phyloP scores from a whole-genome alignment of 139 green algal species.

The Coelastrella sp. region DNA sequence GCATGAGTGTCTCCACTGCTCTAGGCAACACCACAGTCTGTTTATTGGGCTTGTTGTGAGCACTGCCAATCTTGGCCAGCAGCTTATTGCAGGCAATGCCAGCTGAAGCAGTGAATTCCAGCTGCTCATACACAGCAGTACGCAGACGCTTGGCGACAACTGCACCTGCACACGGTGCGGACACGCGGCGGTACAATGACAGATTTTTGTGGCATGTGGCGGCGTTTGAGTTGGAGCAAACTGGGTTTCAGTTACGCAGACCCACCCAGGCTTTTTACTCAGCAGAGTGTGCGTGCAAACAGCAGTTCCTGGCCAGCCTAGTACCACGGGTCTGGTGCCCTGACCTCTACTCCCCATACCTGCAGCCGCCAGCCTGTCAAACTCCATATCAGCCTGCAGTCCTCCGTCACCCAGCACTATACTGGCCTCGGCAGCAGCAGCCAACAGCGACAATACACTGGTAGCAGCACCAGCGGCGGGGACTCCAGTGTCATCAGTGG shows the following conservation, averaged over 20 bases:
- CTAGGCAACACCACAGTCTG: constrained; percentile 86
- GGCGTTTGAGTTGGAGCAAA: no score
- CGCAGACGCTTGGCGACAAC: constrained; percentile 73
- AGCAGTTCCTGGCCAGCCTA: no score
- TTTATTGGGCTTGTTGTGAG: constrained; percentile 90
- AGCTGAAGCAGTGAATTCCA: constrained; percentile 59
- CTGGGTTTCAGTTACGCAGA: no score
- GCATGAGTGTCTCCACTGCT: constrained; percentile 73
- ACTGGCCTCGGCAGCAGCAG: constrained; percentile 43
- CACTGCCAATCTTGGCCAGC: constrained; percentile 90
- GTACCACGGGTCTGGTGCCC: no score
- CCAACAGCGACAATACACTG: constrained; percentile 9
- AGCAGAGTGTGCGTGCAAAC: no score
- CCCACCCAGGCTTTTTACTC: no score
- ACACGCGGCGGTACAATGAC: neutral
- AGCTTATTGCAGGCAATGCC: constrained; percentile 89
- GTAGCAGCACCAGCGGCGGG: neutral
- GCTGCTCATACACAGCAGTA: constrained; percentile 62
- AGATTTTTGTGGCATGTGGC: no score
- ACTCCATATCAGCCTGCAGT: constrained; percentile 59
- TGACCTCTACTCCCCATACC: constrained; percentile 50
- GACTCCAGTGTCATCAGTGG: neutral
- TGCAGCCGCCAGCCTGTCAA: constrained; percentile 76
- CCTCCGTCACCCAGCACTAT: constrained; percentile 68
- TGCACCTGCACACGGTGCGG: constrained; percentile 46